These are phyloP conservation scores for Fragaria vesca DNA, from an alignment of 306 rosid genomes.

Conservation along the genomic window DNA sequence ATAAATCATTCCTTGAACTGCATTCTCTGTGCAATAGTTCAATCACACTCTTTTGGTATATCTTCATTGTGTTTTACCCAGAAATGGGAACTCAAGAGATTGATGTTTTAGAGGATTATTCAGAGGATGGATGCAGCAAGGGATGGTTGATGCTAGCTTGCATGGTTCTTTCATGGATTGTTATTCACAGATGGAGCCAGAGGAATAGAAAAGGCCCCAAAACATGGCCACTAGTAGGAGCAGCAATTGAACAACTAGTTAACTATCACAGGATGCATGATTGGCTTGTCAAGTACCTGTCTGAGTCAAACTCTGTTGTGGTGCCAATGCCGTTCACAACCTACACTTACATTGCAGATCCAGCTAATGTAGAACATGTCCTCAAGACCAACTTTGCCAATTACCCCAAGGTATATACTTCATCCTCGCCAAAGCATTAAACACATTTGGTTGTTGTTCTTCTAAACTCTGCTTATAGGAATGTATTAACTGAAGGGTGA, in stretches of 20 bases:
- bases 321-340: conserved; percentile 93
- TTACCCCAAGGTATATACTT: conserved; percentile 64
- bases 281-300: conserved; percentile 69
- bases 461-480: not conserved
- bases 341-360: conserved; percentile 88
- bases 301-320: conserved; percentile 57
- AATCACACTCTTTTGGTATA: not conserved
- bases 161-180: conserved; percentile 55
- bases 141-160: conserved; percentile 38
- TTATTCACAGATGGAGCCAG: conserved; percentile 66
- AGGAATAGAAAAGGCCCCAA: conserved; percentile 74
- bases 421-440: not conserved
- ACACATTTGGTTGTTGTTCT: not conserved
- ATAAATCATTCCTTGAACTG: conserved; percentile 30
- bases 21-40: conserved; percentile 9
- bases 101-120: conserved; percentile 8
- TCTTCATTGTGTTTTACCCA: not conserved
- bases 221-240: conserved; percentile 90
- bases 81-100: conserved; percentile 32
- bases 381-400: conserved; percentile 87
- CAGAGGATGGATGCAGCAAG: conserved; percentile 29
- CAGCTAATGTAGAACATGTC: conserved; percentile 78
- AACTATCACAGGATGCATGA: conserved; percentile 89
- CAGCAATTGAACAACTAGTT: conserved; percentile 69
- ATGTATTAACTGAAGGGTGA: conserved; percentile 57